phyloP scores from a whole-genome alignment of 768 basidiomycete genomes.

The Mycena haematopus region DNA sequence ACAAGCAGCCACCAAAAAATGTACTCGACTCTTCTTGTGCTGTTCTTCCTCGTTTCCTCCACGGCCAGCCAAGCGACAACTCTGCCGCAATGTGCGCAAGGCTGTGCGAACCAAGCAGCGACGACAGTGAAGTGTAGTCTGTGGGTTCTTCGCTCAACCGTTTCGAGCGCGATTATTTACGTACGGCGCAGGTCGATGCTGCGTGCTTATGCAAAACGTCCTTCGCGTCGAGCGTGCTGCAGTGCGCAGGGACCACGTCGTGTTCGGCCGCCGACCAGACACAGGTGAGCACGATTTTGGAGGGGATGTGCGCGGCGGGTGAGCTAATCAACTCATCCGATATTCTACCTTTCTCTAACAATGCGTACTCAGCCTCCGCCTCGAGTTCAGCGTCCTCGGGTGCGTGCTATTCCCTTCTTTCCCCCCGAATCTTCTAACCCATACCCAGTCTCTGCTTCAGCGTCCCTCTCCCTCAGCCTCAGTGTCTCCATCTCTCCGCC shows the following conservation, averaged over 20 bases:
- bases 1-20: neutral
- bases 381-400: neutral
- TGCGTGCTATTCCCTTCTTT: neutral
- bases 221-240: conserved; percentile 21
- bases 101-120: conserved; percentile 18
- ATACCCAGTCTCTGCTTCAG: neutral
- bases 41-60: conserved; percentile 1
- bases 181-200: conserved; percentile 11
- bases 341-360: neutral
- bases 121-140: conserved; percentile 7
- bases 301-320: conserved; percentile 9
- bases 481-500: neutral
- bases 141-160: neutral
- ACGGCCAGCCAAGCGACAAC: conserved; percentile 9
- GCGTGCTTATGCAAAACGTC: conserved; percentile 22
- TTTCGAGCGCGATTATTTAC: neutral
- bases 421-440: neutral
- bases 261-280: conserved; percentile 13
- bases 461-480: neutral
- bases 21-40: neutral
- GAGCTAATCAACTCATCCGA: neutral
- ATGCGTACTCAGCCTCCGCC: neutral
- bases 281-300: conserved; percentile 12
- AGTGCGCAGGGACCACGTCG: conserved; percentile 19
- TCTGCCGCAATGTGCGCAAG: conserved; percentile 9